These are phyloP conservation scores for Durio zibethinus DNA, from an alignment of 345 rosid genomes.

Conservation along the genomic window DNA sequence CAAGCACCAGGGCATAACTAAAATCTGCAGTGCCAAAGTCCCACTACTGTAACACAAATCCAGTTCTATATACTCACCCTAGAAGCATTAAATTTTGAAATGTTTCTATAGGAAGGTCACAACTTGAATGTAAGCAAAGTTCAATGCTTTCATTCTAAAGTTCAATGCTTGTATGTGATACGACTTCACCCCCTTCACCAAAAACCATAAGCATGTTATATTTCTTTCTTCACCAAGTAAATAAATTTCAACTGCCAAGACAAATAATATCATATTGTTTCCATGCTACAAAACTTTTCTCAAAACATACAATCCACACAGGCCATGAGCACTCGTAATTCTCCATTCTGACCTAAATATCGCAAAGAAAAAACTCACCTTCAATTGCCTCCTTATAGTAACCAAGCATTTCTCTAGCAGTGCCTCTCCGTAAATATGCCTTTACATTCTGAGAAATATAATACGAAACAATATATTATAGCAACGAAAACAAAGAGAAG, in stretches of 20 bases:
- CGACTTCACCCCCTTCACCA: background rate
- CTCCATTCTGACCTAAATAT: background rate
- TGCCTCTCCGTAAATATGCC: conserved; percentile 92
- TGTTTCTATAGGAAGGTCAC: background rate
- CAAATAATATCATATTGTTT: background rate
- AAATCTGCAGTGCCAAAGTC: conserved; percentile 55
- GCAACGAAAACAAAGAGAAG: background rate
- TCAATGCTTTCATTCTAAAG: background rate
- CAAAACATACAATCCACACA: background rate
- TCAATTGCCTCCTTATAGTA: conserved; percentile 77
- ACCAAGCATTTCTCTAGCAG: conserved; percentile 89
- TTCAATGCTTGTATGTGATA: background rate
- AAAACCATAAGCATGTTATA: background rate
- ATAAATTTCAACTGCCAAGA: no score
- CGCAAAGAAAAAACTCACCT: conserved; percentile 38
- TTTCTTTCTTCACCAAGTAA: background rate
- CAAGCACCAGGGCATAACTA: conserved; percentile 75
- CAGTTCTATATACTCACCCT: no score
- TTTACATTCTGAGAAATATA: conserved; percentile 66
- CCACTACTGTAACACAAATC: background rate
- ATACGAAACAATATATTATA: background rate
- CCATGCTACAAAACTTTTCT: background rate
- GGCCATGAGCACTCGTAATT: background rate
- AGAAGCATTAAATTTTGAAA: no score
- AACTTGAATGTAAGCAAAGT: background rate